phyloP scores from a whole-genome alignment of 1,139 yeast genomes.

The Suhomyces bokatorum region DNA sequence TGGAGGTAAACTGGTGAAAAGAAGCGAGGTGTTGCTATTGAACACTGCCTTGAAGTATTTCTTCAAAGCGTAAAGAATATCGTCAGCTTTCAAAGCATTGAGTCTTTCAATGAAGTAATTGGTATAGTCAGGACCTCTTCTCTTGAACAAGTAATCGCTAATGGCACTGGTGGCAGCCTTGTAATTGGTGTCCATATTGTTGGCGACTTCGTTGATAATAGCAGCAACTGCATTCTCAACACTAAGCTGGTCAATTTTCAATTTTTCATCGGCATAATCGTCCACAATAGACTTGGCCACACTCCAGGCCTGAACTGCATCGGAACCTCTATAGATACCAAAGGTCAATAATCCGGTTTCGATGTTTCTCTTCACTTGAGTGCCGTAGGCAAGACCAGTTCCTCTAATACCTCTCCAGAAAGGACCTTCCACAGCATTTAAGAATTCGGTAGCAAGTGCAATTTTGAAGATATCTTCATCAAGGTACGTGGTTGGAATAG shows the following conservation, averaged over 20 bases:
- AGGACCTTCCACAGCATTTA: slow-evolving; percentile 93
- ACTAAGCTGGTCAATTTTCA: slow-evolving; percentile 55
- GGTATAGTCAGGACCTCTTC: slow-evolving; percentile 63
- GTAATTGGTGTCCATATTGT: slow-evolving; percentile 57
- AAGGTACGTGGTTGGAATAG: slow-evolving; percentile 63
- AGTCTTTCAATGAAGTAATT: slow-evolving; percentile 49
- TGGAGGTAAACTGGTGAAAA: slow-evolving; percentile 77
- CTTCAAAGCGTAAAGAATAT: slow-evolving; percentile 55
- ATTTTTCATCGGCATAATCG: slow-evolving; percentile 55
- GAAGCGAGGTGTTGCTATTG: slow-evolving; percentile 51
- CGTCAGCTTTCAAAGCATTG: slow-evolving; percentile 54
- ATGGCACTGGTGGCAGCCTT: slow-evolving; percentile 69
- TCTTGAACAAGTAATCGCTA: slow-evolving; percentile 62
- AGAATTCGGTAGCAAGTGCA: slow-evolving; percentile 70
- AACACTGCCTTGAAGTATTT: slow-evolving; percentile 67
- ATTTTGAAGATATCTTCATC: slow-evolving; percentile 71
- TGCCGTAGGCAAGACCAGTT: slow-evolving; percentile 92
- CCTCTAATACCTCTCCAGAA: slow-evolving; percentile 97
- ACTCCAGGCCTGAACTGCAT: slow-evolving; percentile 68
- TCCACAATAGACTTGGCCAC: slow-evolving; percentile 69
- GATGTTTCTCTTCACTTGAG: slow-evolving; percentile 54
- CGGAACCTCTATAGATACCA: slow-evolving; percentile 80
- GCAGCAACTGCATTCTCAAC: slow-evolving; percentile 76
- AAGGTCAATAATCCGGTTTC: slow-evolving; percentile 72
- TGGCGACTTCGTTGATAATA: slow-evolving; percentile 70